These are phyloP conservation scores for Speleostelium caveatum DNA, from an alignment of 78 protist genomes.

Conservation along the genomic window DNA sequence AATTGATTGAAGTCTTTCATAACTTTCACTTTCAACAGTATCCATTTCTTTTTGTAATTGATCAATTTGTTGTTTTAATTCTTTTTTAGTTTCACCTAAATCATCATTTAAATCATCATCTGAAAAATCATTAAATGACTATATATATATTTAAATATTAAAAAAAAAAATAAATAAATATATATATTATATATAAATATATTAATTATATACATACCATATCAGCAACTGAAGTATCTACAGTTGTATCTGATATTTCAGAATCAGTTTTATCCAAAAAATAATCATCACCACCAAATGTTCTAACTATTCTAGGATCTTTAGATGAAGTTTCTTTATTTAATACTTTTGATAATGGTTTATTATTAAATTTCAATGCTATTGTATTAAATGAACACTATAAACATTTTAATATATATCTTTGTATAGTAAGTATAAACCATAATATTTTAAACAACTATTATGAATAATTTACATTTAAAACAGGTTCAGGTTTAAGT, in stretches of 20 bases:
- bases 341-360: slow-evolving; percentile 47
- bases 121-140: slow-evolving; percentile 61
- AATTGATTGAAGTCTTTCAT: slow-evolving; percentile 22
- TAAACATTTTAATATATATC: not conserved
- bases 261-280: slow-evolving; percentile 67
- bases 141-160: not conserved
- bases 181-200: not conserved
- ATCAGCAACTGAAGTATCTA: slow-evolving; percentile 54
- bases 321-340: slow-evolving; percentile 15
- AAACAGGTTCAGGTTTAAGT: slow-evolving; percentile 59
- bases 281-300: slow-evolving; percentile 61
- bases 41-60: slow-evolving; percentile 46
- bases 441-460: not conserved
- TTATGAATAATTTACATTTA: not conserved
- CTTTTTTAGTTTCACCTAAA: slow-evolving; percentile 69
- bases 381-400: slow-evolving; percentile 72
- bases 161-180: not conserved
- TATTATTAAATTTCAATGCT: slow-evolving; percentile 58
- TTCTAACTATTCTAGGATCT: slow-evolving; percentile 72
- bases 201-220: slow-evolving; percentile 17
- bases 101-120: slow-evolving; percentile 76
- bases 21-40: slow-evolving; percentile 19
- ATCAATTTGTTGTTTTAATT: slow-evolving; percentile 48
- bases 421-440: not conserved
- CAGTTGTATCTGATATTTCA: slow-evolving; percentile 39